Base-by-base conservation (phyloP, 2,329 filamentous ascomycete species). In the Talaromyces pinophilus region DNA sequence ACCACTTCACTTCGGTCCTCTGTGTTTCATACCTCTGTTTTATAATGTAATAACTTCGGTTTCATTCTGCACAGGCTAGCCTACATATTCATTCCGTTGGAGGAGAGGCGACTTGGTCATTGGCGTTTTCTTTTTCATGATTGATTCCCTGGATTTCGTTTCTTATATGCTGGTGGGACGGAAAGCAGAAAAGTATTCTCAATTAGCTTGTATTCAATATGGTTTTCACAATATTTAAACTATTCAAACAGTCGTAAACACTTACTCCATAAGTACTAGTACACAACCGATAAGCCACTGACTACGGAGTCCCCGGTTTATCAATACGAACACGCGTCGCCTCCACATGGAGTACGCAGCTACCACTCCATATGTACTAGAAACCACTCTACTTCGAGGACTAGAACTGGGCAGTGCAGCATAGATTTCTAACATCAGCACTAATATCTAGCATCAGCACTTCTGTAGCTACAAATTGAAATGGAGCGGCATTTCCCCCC, bases 121-220 rank as follows among this genome's bases (percentile, higher is more conserved):
- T 57, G 54, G 54, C 54, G 54, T 57, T 57, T 22, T 30, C 6
- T 57, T 25, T 35, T 13, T 57, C 35, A 33, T 19, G 52, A 15
- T 57, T 57, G 52, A 57, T 57, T 57, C 54, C 54, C 54, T 57
- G n/a, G 54, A 54, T 35, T 57, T 17, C 40, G n/a, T 38, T 40
- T 57, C n/a, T 19, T 8, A 38, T 38, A 57, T 57, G 33, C 33
- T 38, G 33, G 54, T 38, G 33, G 30, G 30, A 38, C 13, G 33
- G 54, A 57, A 38, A 55, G 30, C n/a, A 35, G 30, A 55, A 55
- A 57, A 57, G 33, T 25, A 38, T 38, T 40, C 19, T 40, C 35
- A 42, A 25, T 59, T 42, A 30, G 55, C 50, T 54, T 55, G 50
- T 55, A 57, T 57, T 17, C 33, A 57, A 40, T 38, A 57, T 57